phyloP scores from a whole-genome alignment of 495 filamentous ascomycete genomes.

The Aspergillus avenaceus region DNA sequence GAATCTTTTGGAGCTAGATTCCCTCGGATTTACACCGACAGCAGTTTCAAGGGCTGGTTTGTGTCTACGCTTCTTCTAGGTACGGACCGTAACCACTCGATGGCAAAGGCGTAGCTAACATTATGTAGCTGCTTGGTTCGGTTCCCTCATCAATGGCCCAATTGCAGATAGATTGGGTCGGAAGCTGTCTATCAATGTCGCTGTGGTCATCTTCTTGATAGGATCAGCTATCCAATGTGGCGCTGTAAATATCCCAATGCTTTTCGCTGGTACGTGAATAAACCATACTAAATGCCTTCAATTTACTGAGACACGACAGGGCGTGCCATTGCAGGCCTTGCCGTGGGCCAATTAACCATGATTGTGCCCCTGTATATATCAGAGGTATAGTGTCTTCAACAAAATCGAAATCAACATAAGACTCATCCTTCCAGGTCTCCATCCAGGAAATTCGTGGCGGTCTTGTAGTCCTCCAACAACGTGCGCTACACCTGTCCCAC shows the following conservation, averaged over 20 bases:
- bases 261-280: slow-evolving; percentile 55
- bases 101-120: slow-evolving; percentile 30
- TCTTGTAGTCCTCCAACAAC: slow-evolving; percentile 72
- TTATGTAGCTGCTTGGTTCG: slow-evolving; percentile 69
- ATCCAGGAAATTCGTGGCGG: slow-evolving; percentile 63
- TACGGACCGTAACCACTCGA: neutral
- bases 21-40: slow-evolving; percentile 57
- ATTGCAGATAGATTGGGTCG: slow-evolving; percentile 70
- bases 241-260: slow-evolving; percentile 53
- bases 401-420: slow-evolving; percentile 31
- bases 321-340: slow-evolving; percentile 64
- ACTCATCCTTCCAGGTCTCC: slow-evolving; percentile 34
- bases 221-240: slow-evolving; percentile 73
- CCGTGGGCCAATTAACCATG: slow-evolving; percentile 35
- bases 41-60: slow-evolving; percentile 70
- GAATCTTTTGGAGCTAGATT: slow-evolving; percentile 48
- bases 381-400: slow-evolving; percentile 14
- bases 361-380: slow-evolving; percentile 43
- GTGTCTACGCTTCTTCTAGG: slow-evolving; percentile 79
- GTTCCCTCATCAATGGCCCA: slow-evolving; percentile 70
- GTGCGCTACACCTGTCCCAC: slow-evolving; percentile 22
- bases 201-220: slow-evolving; percentile 67
- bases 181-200: slow-evolving; percentile 70
- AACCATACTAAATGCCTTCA: neutral
- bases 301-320: slow-evolving; percentile 30